Percentiles rank a stretch among this genome's conserved stretches.
These are phyloP conservation scores for Salvia hispanica DNA, from an alignment of 257 asterid species.

Conservation along the genomic window DNA sequence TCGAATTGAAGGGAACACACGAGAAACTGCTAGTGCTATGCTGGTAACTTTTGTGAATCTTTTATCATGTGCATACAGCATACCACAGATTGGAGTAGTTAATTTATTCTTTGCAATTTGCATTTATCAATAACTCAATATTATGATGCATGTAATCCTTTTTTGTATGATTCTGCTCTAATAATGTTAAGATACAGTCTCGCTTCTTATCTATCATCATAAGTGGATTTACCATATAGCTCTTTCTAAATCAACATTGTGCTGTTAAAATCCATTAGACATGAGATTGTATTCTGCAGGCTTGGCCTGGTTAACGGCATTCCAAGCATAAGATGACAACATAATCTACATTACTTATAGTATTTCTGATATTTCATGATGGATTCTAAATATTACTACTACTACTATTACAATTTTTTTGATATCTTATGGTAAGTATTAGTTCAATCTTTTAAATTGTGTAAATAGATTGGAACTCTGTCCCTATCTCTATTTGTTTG, in stretches of 20 bases:
- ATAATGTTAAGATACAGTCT: background rate
- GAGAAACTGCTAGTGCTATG: slow-evolving; percentile 81
- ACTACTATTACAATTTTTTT: background rate
- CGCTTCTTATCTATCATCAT: background rate
- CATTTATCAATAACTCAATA: background rate
- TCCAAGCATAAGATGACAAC: background rate
- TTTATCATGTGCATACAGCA: slow-evolving; percentile 29
- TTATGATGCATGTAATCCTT: background rate
- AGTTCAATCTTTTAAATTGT: slow-evolving; percentile 17
- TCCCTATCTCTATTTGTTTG: slow-evolving; percentile 15
- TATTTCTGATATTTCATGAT: background rate
- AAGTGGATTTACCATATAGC: background rate
- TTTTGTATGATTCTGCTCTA: slow-evolving; percentile 12
- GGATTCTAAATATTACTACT: background rate
- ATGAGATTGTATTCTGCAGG: background rate
- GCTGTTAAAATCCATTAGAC: background rate
- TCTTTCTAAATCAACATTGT: background rate
- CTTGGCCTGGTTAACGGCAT: background rate
- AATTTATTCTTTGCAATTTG: slow-evolving; percentile 12
- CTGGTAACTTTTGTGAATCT: slow-evolving; percentile 54
- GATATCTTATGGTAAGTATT: background rate
- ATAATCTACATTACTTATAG: background rate
- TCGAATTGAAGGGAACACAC: slow-evolving; percentile 76
- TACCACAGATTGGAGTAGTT: background rate
- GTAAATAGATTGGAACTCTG: slow-evolving; percentile 12